Base-by-base conservation (phyloP, 352 stramenopile genomes). In the Pythium diclinum region DNA sequence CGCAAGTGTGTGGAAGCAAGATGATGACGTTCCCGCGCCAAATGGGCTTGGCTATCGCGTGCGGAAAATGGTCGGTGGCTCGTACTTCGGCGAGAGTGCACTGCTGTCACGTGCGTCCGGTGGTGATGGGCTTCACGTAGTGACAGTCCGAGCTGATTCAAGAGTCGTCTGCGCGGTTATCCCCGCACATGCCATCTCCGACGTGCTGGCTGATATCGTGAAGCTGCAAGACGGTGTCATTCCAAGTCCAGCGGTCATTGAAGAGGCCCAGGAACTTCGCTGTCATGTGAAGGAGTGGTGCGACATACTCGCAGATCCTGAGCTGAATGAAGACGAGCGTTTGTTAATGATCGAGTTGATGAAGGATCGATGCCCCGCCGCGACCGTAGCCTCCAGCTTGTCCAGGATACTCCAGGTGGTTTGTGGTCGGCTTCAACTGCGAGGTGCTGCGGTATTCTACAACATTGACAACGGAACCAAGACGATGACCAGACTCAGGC, bases 81-180 rank as follows among this genome's bases (percentile, higher is more conserved):
- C 51, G 32, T 66, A 56, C 19, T 38, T 66, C 38, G 55, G 55
- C 13, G 55, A 36, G 21, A 23, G 47, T 10, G 23, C 55, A 38
- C 36, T 61, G 13, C 5, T 21, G 28, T 51, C 44, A 11, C 19
- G 13, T 51, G 44, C 9, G 11, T 28, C 44, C 8, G 44, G 21
- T 30, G 19, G 17, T 23, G 16, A 19, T 23, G 40, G 40, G 17
- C 14, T 23, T 6, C 10, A 46, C 16, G 52, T 13, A 17, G 5
- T 28, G 40, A 40, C 46, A 11, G 38, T 60, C 11, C 14, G n/a
- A 21, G 51, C 60, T 14, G 25, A 66, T 10, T 60, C 60, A 14
- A 33, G 6, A 7, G 51, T 13, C 5, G 23, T 34, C 6, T 66
- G 60, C 19, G 38, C 59, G 40, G 14, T 34, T 0, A 40, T 61